Conservation (phyloP, 106 monocot species). For the Posidonia australis region DNA sequence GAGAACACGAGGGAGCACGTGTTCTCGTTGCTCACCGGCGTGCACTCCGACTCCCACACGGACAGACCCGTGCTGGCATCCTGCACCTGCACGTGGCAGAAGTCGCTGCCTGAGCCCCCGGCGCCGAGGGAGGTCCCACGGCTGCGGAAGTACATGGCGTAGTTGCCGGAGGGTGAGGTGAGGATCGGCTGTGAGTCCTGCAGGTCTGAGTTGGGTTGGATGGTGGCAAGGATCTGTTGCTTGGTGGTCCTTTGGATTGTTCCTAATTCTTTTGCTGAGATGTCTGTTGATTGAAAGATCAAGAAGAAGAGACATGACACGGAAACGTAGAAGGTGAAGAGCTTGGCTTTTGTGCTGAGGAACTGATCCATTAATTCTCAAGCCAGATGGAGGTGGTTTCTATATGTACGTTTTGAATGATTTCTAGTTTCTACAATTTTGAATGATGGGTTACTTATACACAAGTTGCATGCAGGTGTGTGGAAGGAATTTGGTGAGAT, state of each 20-base stretch:
- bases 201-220: constrained; percentile 19
- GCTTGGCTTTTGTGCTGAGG: too few species aligned
- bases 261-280: too few species aligned
- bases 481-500: too few species aligned
- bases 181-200: constrained; percentile 37
- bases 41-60: constrained; percentile 76
- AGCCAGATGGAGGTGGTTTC: too few species aligned
- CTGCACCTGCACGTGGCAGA: constrained; percentile 58
- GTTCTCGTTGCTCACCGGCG: constrained; percentile 44
- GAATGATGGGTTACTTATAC: too few species aligned
- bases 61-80: constrained; percentile 19
- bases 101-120: constrained; percentile 69
- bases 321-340: too few species aligned
- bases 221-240: constrained; percentile 51
- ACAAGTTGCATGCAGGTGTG: too few species aligned
- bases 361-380: too few species aligned
- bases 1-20: constrained; percentile 52
- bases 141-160: constrained; percentile 45
- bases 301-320: too few species aligned
- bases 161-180: constrained; percentile 55
- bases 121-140: constrained; percentile 31
- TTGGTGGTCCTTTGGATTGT: constrained; percentile 40
- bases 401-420: too few species aligned
- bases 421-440: too few species aligned
- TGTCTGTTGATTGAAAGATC: too few species aligned